Conservation (phyloP, 352 stramenopile genomes). For the Phytophthora pisi region DNA sequence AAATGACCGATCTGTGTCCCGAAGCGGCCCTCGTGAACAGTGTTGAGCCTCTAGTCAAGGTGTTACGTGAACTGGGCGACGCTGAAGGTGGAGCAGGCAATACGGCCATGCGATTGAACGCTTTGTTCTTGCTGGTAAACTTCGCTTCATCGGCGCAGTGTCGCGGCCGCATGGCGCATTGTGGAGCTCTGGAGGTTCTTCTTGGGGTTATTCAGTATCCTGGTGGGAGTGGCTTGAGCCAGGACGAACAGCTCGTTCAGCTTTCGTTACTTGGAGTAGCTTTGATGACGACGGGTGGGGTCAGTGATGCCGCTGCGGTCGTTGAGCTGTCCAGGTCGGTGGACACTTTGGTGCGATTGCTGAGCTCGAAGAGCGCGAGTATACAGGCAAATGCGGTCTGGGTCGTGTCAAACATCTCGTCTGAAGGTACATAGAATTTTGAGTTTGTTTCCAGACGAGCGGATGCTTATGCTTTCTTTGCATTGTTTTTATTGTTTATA, state of each 20-base stretch:
- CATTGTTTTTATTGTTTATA: conserved; percentile 14
- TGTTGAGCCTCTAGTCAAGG: conserved; percentile 53
- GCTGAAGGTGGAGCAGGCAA: conserved; percentile 14
- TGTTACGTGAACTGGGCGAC: conserved; percentile 32
- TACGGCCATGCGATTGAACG: conserved; percentile 51
- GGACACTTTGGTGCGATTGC: conserved; percentile 46
- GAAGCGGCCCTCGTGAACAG: conserved; percentile 45
- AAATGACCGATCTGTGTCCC: conserved; percentile 33
- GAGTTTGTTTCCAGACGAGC: neutral
- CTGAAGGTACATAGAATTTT: conserved; percentile 47
- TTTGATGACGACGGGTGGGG: conserved; percentile 54
- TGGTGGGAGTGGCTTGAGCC: conserved; percentile 6
- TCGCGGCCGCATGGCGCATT: conserved; percentile 44
- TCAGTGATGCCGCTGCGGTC: conserved; percentile 35
- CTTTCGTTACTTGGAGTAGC: conserved; percentile 69
- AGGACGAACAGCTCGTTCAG: conserved; percentile 69
- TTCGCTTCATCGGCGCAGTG: conserved; percentile 59
- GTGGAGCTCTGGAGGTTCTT: conserved; percentile 50
- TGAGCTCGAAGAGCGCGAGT: conserved; percentile 56
- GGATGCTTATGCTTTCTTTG: neutral
- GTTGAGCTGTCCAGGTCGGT: conserved; percentile 45
- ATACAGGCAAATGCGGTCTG: conserved; percentile 79
- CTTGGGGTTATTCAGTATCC: conserved; percentile 30
- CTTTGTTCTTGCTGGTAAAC: conserved; percentile 73
- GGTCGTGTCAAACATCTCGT: conserved; percentile 78